Evolutionary conservation across 2,329 filamentous ascomycete species (phyloP), one percentile per base, ranked within the genome.

Genomic region (Dryadomyces quercivorus): DNA sequence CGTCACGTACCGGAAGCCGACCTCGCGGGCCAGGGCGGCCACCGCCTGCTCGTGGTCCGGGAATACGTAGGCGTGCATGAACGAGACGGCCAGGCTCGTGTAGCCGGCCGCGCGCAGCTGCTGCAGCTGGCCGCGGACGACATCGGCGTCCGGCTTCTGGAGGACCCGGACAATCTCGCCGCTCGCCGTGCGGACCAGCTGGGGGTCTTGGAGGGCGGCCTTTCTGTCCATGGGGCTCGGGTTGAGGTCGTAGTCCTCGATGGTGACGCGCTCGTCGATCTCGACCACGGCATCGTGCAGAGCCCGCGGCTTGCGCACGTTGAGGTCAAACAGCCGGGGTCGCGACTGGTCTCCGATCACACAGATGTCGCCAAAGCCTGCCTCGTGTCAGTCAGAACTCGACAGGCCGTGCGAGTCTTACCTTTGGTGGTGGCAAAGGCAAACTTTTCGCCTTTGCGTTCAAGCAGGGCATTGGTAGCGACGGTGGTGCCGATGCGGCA

Each of bases 201-300:
- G 3, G 18, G 51, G 15, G 21, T 73, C 73, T 31, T 31, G 4
- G 2, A 69, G 61, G 2, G 72, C 58, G 73, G 72, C 2, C 72
- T 77, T 71, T 0, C 72, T 79, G 13, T 71, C 57, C 22, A 70
- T 72, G 54, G 87, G 75, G 61, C 79, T 74, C 0, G 90, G 90
- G 63, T 95, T 87, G 68, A 95, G 89, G 0, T 88, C 88, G 62
- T 94, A 95, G 64, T 95, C 89, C 66, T 95, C 89, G 13, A 95
- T 71, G 0, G 90, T 95, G 3, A 95, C 89, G 42, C 91, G 76
- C 75, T 96, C 91, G 58, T 94, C 86, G 44, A 95, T 77, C 71
- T 96, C 91, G n/a, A 95, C 74, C 0, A 95, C 89, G 46, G 74
- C 76, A 63, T 89, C 82, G 65, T 95, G 95, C 4, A 96, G 72